Conservation (phyloP, 208 protist genomes). For the Endotrypanum monterogeii region DNA sequence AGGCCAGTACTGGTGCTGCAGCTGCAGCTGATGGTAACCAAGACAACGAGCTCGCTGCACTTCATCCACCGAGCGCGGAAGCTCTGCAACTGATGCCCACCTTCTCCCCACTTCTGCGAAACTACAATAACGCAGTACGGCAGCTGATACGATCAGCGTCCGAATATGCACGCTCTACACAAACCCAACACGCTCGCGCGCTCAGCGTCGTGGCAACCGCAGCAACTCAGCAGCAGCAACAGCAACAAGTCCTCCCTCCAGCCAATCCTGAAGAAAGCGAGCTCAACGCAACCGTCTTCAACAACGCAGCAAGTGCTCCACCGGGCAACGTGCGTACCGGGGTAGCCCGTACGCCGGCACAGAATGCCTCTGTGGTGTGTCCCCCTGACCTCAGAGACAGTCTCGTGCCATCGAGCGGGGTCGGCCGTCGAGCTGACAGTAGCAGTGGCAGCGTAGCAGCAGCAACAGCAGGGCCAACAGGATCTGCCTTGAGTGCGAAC, state of each 20-base stretch:
- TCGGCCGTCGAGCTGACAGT: slow-evolving; percentile 10
- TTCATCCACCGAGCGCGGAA: slow-evolving; percentile 32
- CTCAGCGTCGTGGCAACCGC: slow-evolving; percentile 15
- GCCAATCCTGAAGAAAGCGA: neutral
- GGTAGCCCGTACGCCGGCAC: slow-evolving; percentile 5
- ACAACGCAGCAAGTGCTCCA: neutral
- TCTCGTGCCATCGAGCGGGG: neutral
- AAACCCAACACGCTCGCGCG: slow-evolving; percentile 25
- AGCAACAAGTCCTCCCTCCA: neutral
- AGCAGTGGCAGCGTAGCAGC: neutral
- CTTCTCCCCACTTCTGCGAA: slow-evolving; percentile 39
- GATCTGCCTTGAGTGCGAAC: neutral
- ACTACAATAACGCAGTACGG: slow-evolving; percentile 28
- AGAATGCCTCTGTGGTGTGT: slow-evolving; percentile 7
- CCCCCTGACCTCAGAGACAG: slow-evolving; percentile 15
- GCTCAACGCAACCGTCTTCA: neutral
- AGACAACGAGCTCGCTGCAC: slow-evolving; percentile 12
- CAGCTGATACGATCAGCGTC: slow-evolving; percentile 20
- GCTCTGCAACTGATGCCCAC: slow-evolving; percentile 34
- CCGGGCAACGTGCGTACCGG: neutral
- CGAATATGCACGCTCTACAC: slow-evolving; percentile 29
- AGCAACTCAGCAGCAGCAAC: slow-evolving; percentile 8
- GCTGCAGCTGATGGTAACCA: neutral
- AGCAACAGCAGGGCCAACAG: neutral
- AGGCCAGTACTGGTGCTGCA: neutral